Evolutionary conservation across 2,329 filamentous ascomycete genomes (phyloP), one percentile per base, ranked within the genome.

Genomic region (Trichophyton benhamiae): DNA sequence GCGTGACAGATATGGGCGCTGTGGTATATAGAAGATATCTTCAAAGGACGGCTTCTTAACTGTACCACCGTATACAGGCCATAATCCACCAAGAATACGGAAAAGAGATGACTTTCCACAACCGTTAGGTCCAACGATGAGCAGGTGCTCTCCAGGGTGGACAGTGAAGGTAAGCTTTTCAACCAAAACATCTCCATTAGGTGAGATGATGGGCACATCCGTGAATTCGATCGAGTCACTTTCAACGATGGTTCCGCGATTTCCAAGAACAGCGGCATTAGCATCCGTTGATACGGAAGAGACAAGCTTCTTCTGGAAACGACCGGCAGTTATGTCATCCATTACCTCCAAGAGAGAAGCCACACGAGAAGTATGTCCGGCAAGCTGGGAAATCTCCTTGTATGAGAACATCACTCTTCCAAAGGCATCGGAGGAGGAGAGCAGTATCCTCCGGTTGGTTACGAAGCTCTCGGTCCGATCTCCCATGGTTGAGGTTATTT

Each of bases 21-120:
- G 94, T 0, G 94, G 94, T 66, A 99, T 95, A 77, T 99, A 99
- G 77, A 97, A 99, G 71, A 99, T 97, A 71, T 94, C 88, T 66
- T 89, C 85, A 69, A 92, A 94, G 1, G 88, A 86, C 1, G 94
- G 94, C 73, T 97, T 97, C 69, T 89, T 82, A 20, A 99, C 94
- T 0, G 84, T 90, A 59, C 94, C 94, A 66, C 94, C 92, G 74
- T 99, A 99, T 11, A 97, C 94, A 15, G 94, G 94, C 94, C 94
- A 99, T 2, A 99, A 80, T 0, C 94, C 94, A 64, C 94, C 94
- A 0, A 99, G 83, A 67, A 99, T 99, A 42, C 94, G 86, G 82
- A 99, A 99, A 2, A 99, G 81, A 15, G 88, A 95, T 0, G 90
- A 96, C 75, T 99, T 99, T 48, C 94, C 94, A 73, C 94, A 99